Conservation (phyloP, 805 yeast genomes). For the Grigorovia yakushimaensis region DNA sequence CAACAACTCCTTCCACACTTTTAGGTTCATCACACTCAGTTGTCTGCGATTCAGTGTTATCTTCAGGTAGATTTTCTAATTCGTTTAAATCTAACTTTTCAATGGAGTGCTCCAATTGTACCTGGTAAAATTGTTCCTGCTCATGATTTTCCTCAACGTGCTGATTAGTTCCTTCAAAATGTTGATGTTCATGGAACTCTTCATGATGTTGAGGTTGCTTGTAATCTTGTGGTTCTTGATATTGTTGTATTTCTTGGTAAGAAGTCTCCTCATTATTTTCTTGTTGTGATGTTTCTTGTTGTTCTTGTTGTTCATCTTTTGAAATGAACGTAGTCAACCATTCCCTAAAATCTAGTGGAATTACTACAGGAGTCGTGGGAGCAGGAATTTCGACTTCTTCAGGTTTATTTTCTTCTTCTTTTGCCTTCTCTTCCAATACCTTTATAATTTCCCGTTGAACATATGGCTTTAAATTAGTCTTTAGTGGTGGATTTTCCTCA, state of each 20-base stretch:
- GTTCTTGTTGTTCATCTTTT: constrained; percentile 4
- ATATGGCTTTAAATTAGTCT: background rate
- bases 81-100: background rate
- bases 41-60: background rate
- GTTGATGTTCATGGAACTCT: background rate
- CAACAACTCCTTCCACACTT: background rate
- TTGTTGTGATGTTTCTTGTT: background rate
- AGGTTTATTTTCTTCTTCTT: background rate
- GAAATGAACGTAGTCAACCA: constrained; percentile 13
- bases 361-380: constrained; percentile 2
- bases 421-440: background rate
- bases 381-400: background rate
- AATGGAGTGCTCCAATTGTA: background rate
- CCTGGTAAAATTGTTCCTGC: background rate
- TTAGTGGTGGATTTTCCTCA: background rate
- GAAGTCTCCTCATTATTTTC: background rate
- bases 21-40: background rate
- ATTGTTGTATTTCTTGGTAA: background rate
- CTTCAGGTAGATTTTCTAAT: background rate
- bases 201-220: background rate
- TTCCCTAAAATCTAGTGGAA: constrained; percentile 11
- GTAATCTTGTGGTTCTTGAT: background rate
- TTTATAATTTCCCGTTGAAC: background rate
- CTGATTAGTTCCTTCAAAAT: background rate
- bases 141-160: background rate